These are phyloP conservation scores for Euphorbia schlechtendalii DNA, from an alignment of 441 rosid genomes.

Conservation along the genomic window DNA sequence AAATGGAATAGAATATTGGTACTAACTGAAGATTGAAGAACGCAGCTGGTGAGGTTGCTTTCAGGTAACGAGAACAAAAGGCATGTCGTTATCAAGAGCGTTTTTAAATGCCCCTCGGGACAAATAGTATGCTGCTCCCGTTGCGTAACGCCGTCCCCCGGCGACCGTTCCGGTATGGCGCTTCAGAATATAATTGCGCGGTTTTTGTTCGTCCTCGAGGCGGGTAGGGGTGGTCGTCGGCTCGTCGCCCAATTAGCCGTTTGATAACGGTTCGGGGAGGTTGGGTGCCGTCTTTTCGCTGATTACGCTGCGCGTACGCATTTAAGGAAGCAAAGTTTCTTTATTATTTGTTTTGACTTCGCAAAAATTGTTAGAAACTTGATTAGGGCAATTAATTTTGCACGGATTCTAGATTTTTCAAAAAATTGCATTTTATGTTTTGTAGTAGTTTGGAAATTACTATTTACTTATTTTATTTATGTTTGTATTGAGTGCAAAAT, in stretches of 20 bases:
- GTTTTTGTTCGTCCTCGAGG: background rate
- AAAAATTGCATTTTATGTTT: no score
- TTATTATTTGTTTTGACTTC: background rate
- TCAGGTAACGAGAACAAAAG: constrained; percentile 19
- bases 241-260: constrained; percentile 11
- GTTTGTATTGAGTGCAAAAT: no score
- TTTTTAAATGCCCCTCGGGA: background rate
- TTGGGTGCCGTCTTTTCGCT: background rate
- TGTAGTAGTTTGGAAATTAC: no score
- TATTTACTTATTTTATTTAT: no score
- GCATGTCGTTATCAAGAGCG: constrained; percentile 3
- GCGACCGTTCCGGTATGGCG: constrained; percentile 7
- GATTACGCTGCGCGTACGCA: constrained; percentile 4
- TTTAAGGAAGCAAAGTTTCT: background rate
- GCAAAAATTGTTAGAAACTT: no score
- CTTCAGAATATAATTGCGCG: no score
- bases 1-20: constrained; percentile 14
- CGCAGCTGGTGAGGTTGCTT: constrained; percentile 28
- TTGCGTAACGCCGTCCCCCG: constrained; percentile 4
- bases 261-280: constrained; percentile 10
- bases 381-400: no score
- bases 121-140: background rate
- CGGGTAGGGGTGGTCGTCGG: background rate
- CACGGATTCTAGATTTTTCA: no score
- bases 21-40: constrained; percentile 13